Conservation (phyloP, 148 eudicot genomes). For the Vaccinium corymbosum region DNA sequence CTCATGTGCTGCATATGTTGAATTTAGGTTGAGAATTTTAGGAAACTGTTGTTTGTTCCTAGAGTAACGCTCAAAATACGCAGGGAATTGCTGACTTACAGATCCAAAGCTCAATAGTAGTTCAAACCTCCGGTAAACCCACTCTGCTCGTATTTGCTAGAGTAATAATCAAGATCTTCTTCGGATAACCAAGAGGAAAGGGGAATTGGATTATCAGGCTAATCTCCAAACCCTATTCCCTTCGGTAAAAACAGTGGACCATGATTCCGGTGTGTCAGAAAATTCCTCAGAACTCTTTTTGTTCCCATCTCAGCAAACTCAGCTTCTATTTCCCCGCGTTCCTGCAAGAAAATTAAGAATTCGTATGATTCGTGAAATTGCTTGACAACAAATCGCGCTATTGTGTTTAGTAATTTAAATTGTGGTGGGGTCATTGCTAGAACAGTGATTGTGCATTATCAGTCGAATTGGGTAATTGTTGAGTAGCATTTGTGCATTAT, state of each 20-base stretch:
- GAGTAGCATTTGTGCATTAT: neutral
- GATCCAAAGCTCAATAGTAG: constrained; percentile 41
- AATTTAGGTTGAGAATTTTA: neutral
- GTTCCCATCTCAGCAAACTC: constrained; percentile 29
- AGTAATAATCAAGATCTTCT: constrained; percentile 36
- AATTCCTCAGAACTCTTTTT: constrained; percentile 28
- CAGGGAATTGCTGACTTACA: constrained; percentile 25
- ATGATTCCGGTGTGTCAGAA: constrained; percentile 26
- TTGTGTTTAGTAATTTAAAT: neutral
- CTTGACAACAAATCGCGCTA: neutral
- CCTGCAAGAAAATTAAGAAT: constrained; percentile 19
- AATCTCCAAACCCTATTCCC: constrained; percentile 33
- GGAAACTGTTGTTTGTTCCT: no score
- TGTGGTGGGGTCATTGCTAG: neutral
- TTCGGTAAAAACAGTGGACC: constrained; percentile 32
- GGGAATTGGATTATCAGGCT: constrained; percentile 19
- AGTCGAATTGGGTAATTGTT: neutral
- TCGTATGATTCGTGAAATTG: neutral
- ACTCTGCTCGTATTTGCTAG: constrained; percentile 30
- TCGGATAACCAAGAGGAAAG: constrained; percentile 37
- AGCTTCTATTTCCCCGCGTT: constrained; percentile 46
- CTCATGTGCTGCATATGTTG: neutral
- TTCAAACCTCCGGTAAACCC: constrained; percentile 43
- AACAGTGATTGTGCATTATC: neutral
- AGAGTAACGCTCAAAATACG: no score